These are phyloP conservation scores for Silene noctiflora DNA, from an alignment of 179 eudicot species.

Conservation along the genomic window DNA sequence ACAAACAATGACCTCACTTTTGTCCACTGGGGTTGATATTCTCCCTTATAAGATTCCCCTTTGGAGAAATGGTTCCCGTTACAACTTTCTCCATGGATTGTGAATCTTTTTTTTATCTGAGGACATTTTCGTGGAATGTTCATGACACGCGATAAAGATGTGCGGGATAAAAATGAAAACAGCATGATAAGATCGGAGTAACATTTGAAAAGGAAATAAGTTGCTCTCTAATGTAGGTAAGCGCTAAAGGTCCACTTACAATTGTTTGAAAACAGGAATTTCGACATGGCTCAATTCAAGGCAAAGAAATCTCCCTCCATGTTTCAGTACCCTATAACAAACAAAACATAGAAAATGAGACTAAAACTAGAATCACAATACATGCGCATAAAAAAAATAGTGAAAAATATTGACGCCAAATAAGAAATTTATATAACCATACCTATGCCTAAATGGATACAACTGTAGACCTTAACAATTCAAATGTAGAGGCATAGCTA, in stretches of 20 bases:
- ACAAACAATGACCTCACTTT: neutral
- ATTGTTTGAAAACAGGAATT: slow-evolving; percentile 65
- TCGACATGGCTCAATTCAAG: slow-evolving; percentile 96
- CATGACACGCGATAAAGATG: neutral
- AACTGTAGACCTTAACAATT: neutral
- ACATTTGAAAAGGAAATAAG: neutral
- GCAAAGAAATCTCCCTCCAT: slow-evolving; percentile 93
- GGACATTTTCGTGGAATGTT: neutral
- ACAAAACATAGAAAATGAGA: slow-evolving; percentile 15
- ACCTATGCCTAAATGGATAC: neutral
- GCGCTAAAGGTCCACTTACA: slow-evolving; percentile 34
- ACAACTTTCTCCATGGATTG: neutral
- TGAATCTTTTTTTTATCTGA: neutral
- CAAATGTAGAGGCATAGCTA: neutral
- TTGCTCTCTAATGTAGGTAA: slow-evolving; percentile 8
- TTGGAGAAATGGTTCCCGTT: neutral
- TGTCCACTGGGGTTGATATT: neutral
- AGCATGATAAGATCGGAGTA: neutral
- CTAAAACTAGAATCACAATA: neutral
- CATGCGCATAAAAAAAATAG: neutral
- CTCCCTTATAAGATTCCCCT: neutral
- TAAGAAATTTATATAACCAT: neutral
- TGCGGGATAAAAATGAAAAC: neutral
- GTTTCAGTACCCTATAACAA: slow-evolving; percentile 69
- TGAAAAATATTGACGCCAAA: neutral